These are phyloP conservation scores for Vinca minor DNA, from an alignment of 257 asterid genomes.

Conservation along the genomic window DNA sequence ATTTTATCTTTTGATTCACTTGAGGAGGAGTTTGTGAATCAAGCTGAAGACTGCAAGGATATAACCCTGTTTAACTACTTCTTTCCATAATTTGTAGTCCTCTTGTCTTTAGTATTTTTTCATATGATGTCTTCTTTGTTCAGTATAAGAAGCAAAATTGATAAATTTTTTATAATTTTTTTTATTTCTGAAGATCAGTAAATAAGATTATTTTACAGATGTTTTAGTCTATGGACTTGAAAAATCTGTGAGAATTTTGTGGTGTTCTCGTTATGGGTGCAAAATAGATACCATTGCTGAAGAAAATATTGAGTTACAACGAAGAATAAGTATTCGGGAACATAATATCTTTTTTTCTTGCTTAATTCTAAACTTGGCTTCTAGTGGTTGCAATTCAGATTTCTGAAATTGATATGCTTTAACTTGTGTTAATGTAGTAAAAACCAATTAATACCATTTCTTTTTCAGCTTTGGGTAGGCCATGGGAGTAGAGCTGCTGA, in stretches of 20 bases:
- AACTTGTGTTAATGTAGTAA: not conserved
- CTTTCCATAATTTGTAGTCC: too few species aligned
- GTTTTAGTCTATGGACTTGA: not conserved
- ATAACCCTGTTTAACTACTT: too few species aligned
- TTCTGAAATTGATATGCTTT: too few species aligned
- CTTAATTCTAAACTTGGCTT: not conserved
- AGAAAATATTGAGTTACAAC: not conserved
- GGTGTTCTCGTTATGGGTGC: not conserved
- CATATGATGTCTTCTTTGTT: too few species aligned
- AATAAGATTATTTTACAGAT: not conserved
- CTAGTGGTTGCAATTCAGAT: not conserved
- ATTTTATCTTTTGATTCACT: too few species aligned
- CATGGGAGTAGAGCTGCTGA: conserved; percentile 97
- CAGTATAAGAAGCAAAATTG: too few species aligned
- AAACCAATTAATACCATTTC: not conserved
- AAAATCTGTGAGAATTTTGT: not conserved
- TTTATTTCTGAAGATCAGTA: not conserved
- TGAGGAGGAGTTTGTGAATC: too few species aligned
- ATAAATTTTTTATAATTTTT: too few species aligned
- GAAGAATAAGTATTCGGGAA: not conserved
- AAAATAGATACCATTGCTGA: too few species aligned
- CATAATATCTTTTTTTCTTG: not conserved
- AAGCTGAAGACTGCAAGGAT: too few species aligned
- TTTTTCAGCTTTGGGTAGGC: conserved; percentile 94
- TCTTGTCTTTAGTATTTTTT: too few species aligned